Conservation (phyloP, 768 basidiomycete species). For the Lentinula edodes region DNA sequence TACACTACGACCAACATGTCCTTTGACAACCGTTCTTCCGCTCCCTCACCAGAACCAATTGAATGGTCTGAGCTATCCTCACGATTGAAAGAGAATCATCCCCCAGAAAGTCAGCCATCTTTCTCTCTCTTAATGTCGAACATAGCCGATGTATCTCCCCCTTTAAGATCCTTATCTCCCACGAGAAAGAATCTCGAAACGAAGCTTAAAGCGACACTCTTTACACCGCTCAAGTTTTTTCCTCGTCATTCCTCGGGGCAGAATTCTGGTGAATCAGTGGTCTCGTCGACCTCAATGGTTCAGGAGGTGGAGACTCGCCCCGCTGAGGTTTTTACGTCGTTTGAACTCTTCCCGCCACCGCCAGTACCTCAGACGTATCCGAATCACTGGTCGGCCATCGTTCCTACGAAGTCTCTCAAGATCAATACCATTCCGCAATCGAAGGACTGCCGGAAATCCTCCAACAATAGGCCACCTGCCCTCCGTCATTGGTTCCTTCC, state of each 20-base stretch:
- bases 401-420: background rate
- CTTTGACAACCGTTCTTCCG: constrained; percentile 27
- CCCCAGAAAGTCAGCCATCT: constrained; percentile 38
- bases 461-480: constrained; percentile 31
- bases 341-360: background rate
- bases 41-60: constrained; percentile 20
- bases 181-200: constrained; percentile 18
- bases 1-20: constrained; percentile 25
- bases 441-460: constrained; percentile 19
- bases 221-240: constrained; percentile 42
- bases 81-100: constrained; percentile 25
- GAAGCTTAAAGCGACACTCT: constrained; percentile 29
- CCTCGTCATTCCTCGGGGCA: constrained; percentile 28
- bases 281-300: constrained; percentile 18
- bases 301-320: background rate
- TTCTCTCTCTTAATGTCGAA: constrained; percentile 29
- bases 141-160: constrained; percentile 34
- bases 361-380: background rate
- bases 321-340: background rate
- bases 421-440: constrained; percentile 23
- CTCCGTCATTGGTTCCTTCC: constrained; percentile 52
- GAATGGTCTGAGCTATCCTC: constrained; percentile 23
- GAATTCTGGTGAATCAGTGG: background rate
- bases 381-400: background rate
- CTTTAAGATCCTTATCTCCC: constrained; percentile 26